These are phyloP conservation scores for Colletotrichum viniferum DNA, from an alignment of 2,329 filamentous ascomycete species.

Conservation along the genomic window DNA sequence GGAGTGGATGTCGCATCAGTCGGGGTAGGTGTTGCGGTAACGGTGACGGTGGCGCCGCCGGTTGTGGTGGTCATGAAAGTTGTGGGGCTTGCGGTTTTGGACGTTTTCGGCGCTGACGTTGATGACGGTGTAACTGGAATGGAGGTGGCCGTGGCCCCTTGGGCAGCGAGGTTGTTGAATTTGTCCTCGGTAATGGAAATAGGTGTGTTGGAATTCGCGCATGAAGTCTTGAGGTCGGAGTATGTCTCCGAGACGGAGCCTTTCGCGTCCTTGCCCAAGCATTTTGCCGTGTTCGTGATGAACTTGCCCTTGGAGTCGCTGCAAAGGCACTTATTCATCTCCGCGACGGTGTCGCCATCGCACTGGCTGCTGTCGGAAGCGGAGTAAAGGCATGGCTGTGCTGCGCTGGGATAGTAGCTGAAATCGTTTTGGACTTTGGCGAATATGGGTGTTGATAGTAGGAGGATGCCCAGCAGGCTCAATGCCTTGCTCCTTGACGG, in stretches of 20 bases:
- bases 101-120: conserved; percentile 19
- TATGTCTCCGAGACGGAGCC: conserved; percentile 47
- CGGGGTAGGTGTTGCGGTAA: neutral
- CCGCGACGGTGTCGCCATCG: conserved; percentile 37
- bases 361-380: conserved; percentile 46
- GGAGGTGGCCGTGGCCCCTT: conserved; percentile 15
- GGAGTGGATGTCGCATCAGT: neutral
- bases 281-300: conserved; percentile 49
- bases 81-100: conserved; percentile 21
- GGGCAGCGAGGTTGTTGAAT: conserved; percentile 36
- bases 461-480: conserved; percentile 28
- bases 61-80: conserved; percentile 5
- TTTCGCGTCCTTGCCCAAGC: conserved; percentile 42
- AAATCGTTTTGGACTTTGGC: conserved; percentile 43
- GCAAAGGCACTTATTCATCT: conserved; percentile 56
- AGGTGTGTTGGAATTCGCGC: conserved; percentile 46
- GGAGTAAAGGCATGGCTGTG: conserved; percentile 48
- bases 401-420: conserved; percentile 42
- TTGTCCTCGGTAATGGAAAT: conserved; percentile 44
- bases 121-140: conserved; percentile 23
- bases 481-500: neutral
- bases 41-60: conserved; percentile 10
- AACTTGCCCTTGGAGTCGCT: conserved; percentile 50
- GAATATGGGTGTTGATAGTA: conserved; percentile 20
- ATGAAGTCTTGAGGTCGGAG: conserved; percentile 46